Percentiles rank a stretch among this genome's conserved stretches.
These are phyloP conservation scores for Hygrocybe coccinea DNA, from an alignment of 768 basidiomycete genomes.

Conservation along the genomic window DNA sequence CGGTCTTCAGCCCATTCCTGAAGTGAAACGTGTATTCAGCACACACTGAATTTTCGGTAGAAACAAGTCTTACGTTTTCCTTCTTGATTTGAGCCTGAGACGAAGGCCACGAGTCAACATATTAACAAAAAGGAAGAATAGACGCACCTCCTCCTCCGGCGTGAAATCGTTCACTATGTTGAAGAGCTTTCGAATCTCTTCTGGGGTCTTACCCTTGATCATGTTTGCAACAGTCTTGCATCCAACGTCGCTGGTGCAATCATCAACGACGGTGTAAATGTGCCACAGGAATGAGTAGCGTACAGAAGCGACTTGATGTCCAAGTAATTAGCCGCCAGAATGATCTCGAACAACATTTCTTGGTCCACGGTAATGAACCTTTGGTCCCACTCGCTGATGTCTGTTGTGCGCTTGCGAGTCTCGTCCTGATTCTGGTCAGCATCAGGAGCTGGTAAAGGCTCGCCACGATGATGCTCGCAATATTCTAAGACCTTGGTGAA, in stretches of 20 bases:
- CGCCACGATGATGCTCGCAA: constrained; percentile 97
- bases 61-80: constrained; percentile 74
- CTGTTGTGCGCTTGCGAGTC: constrained; percentile 94
- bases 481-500: constrained; percentile 83
- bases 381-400: constrained; percentile 99
- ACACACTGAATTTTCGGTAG: constrained; percentile 3
- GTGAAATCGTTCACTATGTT: constrained; percentile 99
- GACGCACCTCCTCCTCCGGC: constrained; percentile 89
- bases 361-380: constrained; percentile 99
- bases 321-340: constrained; percentile 98
- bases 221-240: constrained; percentile 99
- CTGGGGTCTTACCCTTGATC: constrained; percentile 99
- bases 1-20: constrained; percentile 94
- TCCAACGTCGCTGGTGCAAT: constrained; percentile 74
- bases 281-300: constrained; percentile 27
- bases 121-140: constrained; percentile 8
- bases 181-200: constrained; percentile 97
- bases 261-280: not conserved
- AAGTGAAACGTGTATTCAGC: constrained; percentile 18
- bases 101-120: constrained; percentile 8
- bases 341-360: constrained; percentile 99
- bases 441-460: constrained; percentile 87
- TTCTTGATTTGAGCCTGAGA: constrained; percentile 94
- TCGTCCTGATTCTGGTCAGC: constrained; percentile 83
- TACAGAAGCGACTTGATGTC: constrained; percentile 98